A percentile compares a stretch with the other conserved stretches of the same genome.
Evolutionary conservation across 1,284 basidiomycete genomes (phyloP).

Genomic region (Psilocybe mexicana): DNA sequence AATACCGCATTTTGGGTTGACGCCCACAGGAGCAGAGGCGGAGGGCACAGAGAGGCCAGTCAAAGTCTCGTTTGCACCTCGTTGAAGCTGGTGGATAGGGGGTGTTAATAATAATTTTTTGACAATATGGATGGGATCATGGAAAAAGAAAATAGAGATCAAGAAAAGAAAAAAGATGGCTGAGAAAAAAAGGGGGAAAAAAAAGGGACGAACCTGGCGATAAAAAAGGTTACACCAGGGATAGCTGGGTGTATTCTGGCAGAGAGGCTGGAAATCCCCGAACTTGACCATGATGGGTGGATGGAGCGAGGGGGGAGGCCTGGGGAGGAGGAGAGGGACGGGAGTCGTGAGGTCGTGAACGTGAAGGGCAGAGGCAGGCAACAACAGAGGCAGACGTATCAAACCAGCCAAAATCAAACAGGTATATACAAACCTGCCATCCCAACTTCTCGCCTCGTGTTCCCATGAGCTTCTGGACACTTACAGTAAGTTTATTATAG

Average conservation of each 20-base stretch:
- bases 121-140: not conserved
- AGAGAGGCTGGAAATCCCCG: constrained; percentile 31
- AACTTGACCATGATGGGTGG: constrained; percentile 25
- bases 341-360: constrained; percentile 9
- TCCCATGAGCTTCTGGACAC: constrained; percentile 6
- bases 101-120: not conserved
- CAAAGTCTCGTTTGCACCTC: constrained; percentile 21
- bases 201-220: constrained; percentile 26
- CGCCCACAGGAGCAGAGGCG: constrained; percentile 32
- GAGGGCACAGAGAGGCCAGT: constrained; percentile 27
- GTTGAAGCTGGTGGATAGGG: constrained; percentile 22
- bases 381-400: constrained; percentile 9
- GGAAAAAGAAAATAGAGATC: not conserved
- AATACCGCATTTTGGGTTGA: constrained; percentile 39
- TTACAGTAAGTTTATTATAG: not conserved
- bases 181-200: not conserved
- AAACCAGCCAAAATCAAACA: constrained; percentile 20
- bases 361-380: constrained; percentile 7
- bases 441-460: constrained; percentile 1
- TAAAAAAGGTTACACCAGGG: constrained; percentile 36
- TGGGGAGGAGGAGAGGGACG: not conserved
- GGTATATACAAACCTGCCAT: constrained; percentile 18
- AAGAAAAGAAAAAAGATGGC: not conserved
- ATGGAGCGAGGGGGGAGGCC: not conserved
- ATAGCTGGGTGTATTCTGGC: constrained; percentile 30